A percentile compares a stretch with the other conserved stretches of the same genome.
Conservation (phyloP, 2,329 filamentous ascomycete genomes). For the Fragosphaeria purpurea region DNA sequence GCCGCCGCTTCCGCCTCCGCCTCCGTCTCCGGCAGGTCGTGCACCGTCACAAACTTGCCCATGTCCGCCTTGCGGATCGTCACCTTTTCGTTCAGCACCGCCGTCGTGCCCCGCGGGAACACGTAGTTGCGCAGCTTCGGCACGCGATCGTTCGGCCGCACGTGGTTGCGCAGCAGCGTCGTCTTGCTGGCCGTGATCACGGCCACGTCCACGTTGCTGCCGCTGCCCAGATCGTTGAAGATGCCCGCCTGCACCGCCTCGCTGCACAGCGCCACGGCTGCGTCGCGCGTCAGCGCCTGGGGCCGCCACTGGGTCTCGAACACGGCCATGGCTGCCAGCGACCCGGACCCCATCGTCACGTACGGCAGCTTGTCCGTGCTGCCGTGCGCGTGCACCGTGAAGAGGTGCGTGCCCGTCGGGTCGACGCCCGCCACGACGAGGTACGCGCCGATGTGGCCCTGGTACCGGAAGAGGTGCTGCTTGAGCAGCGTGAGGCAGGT, state of each 20-base stretch:
- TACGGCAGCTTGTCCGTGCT: conserved; percentile 98
- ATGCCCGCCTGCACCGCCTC: conserved; percentile 94
- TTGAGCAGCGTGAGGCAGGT: conserved; percentile 99
- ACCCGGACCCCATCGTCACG: conserved; percentile 97
- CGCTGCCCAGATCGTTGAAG: conserved; percentile 95
- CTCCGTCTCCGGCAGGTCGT: conserved; percentile 62
- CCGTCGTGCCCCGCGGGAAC: conserved; percentile 87
- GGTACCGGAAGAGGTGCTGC: conserved; percentile 97
- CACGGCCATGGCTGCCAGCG: conserved; percentile 91
- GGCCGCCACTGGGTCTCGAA: conserved; percentile 95
- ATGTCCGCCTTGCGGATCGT: conserved; percentile 82
- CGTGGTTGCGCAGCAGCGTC: conserved; percentile 82
- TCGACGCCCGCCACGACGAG: conserved; percentile 95
- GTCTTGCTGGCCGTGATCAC: conserved; percentile 95
- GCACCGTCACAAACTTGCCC: conserved; percentile 84
- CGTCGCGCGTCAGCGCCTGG: conserved; percentile 57
- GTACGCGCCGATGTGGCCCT: conserved; percentile 96
- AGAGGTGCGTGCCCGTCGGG: conserved; percentile 87
- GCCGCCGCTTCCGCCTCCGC: conserved; percentile 56
- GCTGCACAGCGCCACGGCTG: conserved; percentile 70
- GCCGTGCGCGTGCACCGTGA: conserved; percentile 97
- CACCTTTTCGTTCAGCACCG: conserved; percentile 89
- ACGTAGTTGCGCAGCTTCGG: conserved; percentile 89
- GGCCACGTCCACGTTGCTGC: conserved; percentile 94
- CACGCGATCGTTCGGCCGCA: conserved; percentile 83